phyloP scores from a whole-genome alignment of 2,329 filamentous ascomycete species.

The Hypomyces perniciosus region DNA sequence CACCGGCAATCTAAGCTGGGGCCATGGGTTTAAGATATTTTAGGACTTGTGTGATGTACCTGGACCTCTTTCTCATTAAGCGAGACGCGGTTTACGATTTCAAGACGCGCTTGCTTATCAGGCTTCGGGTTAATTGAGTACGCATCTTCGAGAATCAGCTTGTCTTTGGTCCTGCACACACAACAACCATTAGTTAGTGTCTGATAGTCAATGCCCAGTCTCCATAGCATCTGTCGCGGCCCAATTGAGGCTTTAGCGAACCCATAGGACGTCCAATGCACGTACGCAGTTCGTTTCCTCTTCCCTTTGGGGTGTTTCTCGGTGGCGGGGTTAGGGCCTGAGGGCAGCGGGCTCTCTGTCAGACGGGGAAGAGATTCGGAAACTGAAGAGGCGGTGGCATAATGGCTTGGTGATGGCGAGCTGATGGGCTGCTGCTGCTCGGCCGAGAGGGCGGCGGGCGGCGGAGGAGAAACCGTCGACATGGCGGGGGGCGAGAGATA shows the following conservation, averaged over 20 bases:
- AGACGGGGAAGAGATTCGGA: conserved; percentile 12
- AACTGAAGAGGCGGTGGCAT: conserved; percentile 19
- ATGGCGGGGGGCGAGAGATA: conserved; percentile 17
- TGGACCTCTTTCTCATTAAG: conserved; percentile 95
- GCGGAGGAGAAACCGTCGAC: conserved; percentile 20
- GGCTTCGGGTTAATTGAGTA: conserved; percentile 84
- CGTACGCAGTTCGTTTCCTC: conserved; percentile 59
- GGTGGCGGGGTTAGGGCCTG: conserved; percentile 19
- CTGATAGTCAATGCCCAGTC: conserved; percentile 15
- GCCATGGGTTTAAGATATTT: neutral
- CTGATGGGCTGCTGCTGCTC: conserved; percentile 18
- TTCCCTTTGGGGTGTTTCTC: conserved; percentile 53
- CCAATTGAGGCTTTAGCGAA: neutral
- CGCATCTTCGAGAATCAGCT: conserved; percentile 78
- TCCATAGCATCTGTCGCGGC: neutral
- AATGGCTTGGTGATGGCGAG: conserved; percentile 18
- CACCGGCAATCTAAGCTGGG: neutral
- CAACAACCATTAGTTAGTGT: conserved; percentile 17
- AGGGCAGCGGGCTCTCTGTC: conserved; percentile 12
- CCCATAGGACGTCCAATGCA: conserved; percentile 13
- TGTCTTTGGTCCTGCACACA: conserved; percentile 68
- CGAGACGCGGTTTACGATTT: conserved; percentile 78
- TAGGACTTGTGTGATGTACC: conserved; percentile 48
- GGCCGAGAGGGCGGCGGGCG: conserved; percentile 18
- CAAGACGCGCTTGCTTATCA: conserved; percentile 79